Evolutionary conservation across 2,329 filamentous ascomycete species (phyloP), one percentile per base, ranked within the genome.

Genomic region (Botrytis pseudocinerea): DNA sequence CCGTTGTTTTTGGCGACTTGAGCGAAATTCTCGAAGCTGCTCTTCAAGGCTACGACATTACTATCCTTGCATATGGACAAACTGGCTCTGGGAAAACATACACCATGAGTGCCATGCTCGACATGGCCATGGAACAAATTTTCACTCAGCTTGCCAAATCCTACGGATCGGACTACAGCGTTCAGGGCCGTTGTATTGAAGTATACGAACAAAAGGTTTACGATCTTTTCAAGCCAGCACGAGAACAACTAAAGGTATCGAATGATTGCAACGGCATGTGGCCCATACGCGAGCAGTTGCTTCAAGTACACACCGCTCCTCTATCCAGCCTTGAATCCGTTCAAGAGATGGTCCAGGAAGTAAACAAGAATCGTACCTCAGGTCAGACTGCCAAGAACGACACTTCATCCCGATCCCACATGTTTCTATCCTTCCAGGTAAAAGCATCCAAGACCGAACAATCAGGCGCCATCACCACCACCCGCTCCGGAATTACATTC

Each of bases 151-250:
- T 99, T 25, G 91, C 92, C 81, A 93, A 95, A 77, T 97, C 97
- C 81, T 96, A 94, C 32, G 99, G 96, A 95, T 88, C 87, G 7
- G 35, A 40, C 57, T 99, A 98, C 83, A 92, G 88, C 0, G 97
- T 99, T 90, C 93, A 97, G 80, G 96, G 96, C 8, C 94, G 91
- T 71, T 99, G 98, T 79, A 90, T 98, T 22, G 96, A 99, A 81
- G 95, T 99, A 12, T 99, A 99, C 88, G 98, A 99, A 76, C 96
- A 99, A 81, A 95, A 97, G 75, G 87, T 99, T 75, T 94, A 98
- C 80, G 96, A 99, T 81, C 84, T 99, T 22, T 87, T 99, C 7
- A 46, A 64, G 18, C 9, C 40, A 22, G 40, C 20, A 32, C 18
- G 61, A 32, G 91, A 91, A 22, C 88, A 87, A 70, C 88, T 91